Percentiles rank a stretch among this genome's conserved stretches.
Evolutionary conservation across 345 rosid genomes (phyloP).

Genomic region (Leavenworthia alabamica): DNA sequence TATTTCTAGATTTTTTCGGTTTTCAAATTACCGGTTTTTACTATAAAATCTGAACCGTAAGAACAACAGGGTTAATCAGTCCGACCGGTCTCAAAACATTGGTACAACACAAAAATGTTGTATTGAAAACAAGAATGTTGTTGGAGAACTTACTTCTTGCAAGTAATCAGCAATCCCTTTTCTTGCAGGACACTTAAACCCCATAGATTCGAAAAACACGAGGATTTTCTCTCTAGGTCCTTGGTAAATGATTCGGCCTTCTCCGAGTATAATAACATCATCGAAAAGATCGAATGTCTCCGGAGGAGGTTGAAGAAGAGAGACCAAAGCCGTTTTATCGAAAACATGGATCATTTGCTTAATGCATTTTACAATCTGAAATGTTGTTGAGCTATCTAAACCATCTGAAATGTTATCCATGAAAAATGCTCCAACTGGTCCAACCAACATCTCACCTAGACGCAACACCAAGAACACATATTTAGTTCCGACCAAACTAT

Average conservation of each 20-base stretch:
- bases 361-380: conserved; percentile 52
- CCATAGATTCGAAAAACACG: conserved; percentile 51
- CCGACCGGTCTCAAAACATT: too few relatives aligned
- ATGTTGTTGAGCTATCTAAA: conserved; percentile 73
- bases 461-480: not conserved
- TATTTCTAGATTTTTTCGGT: too few relatives aligned
- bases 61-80: too few relatives aligned
- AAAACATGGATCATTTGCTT: conserved; percentile 49
- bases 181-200: conserved; percentile 69
- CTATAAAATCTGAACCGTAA: too few relatives aligned
- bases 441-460: conserved; percentile 70
- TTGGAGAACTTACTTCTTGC: conserved; percentile 52
- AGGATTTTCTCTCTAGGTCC: conserved; percentile 57
- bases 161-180: conserved; percentile 75
- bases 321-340: conserved; percentile 54
- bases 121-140: not conserved
- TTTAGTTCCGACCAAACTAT: not conserved
- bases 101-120: not conserved
- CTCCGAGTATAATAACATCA: conserved; percentile 61
- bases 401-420: conserved; percentile 88
- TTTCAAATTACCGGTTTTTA: too few relatives aligned
- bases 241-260: conserved; percentile 62
- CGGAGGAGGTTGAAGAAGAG: conserved; percentile 82
- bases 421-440: conserved; percentile 55
- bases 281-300: conserved; percentile 73